A percentile compares a stretch with the other conserved stretches of the same genome.
phyloP scores from a whole-genome alignment of 2,329 filamentous ascomycete species.

The Paraconiothyrium brasiliense region DNA sequence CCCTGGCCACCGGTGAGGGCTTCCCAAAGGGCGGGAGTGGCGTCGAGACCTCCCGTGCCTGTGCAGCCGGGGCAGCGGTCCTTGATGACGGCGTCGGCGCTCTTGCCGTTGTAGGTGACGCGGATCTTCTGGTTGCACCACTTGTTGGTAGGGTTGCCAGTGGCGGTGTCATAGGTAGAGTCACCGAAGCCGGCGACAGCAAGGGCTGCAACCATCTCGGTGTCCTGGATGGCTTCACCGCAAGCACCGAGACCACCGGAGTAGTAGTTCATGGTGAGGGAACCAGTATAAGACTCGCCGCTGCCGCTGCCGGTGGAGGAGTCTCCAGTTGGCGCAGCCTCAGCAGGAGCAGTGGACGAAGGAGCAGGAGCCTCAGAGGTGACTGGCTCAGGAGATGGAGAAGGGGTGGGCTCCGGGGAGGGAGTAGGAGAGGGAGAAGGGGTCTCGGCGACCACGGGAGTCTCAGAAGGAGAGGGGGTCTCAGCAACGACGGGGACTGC shows the following conservation, averaged over 20 bases:
- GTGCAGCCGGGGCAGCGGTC: conserved; percentile 49
- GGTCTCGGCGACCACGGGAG: conserved; percentile 2
- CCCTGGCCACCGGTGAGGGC: conserved; percentile 31
- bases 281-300: conserved; percentile 28
- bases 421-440: conserved; percentile 14
- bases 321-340: conserved; percentile 17
- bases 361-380: neutral
- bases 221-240: conserved; percentile 36
- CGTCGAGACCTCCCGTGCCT: conserved; percentile 37
- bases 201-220: conserved; percentile 41
- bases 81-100: conserved; percentile 38
- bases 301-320: conserved; percentile 16
- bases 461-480: conserved; percentile 21
- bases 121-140: conserved; percentile 47
- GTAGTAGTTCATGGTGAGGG: conserved; percentile 49
- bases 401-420: conserved; percentile 6
- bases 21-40: conserved; percentile 43
- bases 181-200: conserved; percentile 36
- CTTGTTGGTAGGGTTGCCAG: conserved; percentile 43
- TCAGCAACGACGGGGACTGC: conserved; percentile 16
- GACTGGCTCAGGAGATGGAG: neutral
- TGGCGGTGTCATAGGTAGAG: conserved; percentile 42
- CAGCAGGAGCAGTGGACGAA: conserved; percentile 13
- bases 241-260: conserved; percentile 41
- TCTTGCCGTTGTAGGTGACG: conserved; percentile 43